Evolutionary conservation across 2,329 filamentous ascomycete species (phyloP), one percentile per base, ranked within the genome.

Genomic region (Emmonsiellopsis sp.): DNA sequence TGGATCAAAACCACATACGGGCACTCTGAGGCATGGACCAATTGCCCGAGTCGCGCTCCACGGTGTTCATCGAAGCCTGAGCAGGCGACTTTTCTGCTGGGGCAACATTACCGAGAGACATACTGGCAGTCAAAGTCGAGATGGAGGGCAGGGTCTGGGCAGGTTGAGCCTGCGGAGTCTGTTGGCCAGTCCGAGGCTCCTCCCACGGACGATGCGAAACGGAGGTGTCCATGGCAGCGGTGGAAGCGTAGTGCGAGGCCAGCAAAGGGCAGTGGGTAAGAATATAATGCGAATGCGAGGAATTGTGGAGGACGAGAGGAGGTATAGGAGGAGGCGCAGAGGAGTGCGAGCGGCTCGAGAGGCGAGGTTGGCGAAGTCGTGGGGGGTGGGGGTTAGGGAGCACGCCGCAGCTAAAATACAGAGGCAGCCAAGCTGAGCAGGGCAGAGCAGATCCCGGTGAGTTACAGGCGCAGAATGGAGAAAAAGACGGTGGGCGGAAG

Each of bases 11-110:
- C 53, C 36, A 64, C 73, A 64, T 68, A 80, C 79, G 76, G 63
- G 79, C 78, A 65, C 77, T 80, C 60, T 78, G 78, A 55, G 78
- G 76, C 61, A 80, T 77, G 51, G 78, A 80, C 78, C 78, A 82
- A 63, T 77, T 80, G 56, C 79, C 78, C 21, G 79, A 82, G 63
- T 81, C 79, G 55, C 79, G 76, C 62, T 77, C 74, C 55, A 73
- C 68, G 11, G 72, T 73, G 52, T 71, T 73, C 56, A 74, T 60
- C 5, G 72, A 73, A 7, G 68, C 61, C 51, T 72, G 67, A 17
- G 67, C 68, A 8, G 70, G 71, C 0, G 68, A 71, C 56, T 74
- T 73, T 55, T 75, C 73, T 1, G 69, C 61, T 2, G 67, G 56
- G 39, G 62, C 59, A 42, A 62, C 51, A 9, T 56, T 55, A 17